These are phyloP conservation scores for Dactylellina sp. DNA, from an alignment of 2,329 filamentous ascomycete species.

Conservation along the genomic window DNA sequence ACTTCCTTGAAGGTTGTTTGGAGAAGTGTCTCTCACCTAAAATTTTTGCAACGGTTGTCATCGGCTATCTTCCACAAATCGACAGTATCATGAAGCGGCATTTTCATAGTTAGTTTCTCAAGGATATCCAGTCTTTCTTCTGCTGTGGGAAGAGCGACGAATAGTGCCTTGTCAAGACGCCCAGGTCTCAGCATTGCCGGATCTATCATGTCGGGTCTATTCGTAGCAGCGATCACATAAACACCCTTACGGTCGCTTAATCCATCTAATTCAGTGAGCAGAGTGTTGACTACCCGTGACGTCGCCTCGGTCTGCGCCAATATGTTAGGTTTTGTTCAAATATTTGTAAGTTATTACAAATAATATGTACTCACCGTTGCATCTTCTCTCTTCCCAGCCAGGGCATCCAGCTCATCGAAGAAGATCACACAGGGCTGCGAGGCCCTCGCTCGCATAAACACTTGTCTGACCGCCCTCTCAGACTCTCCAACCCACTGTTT, in stretches of 20 bases:
- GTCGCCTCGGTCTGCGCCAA: slow-evolving; percentile 79
- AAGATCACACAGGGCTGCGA: slow-evolving; percentile 94
- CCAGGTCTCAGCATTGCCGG: slow-evolving; percentile 93
- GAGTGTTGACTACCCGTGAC: slow-evolving; percentile 89
- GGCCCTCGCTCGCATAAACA: slow-evolving; percentile 87
- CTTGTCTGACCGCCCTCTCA: slow-evolving; percentile 89
- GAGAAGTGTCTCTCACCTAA: slow-evolving; percentile 67
- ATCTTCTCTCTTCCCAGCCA: slow-evolving; percentile 85
- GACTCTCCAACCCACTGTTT: slow-evolving; percentile 86
- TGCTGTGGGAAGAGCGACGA: slow-evolving; percentile 84
- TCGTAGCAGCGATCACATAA: slow-evolving; percentile 94
- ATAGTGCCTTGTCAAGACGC: slow-evolving; percentile 86
- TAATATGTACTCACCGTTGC: slow-evolving; percentile 58
- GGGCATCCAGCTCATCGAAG: slow-evolving; percentile 95
- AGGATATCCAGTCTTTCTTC: slow-evolving; percentile 88
- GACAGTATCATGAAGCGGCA: slow-evolving; percentile 68
- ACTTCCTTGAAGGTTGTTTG: background rate
- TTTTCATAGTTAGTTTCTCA: slow-evolving; percentile 71
- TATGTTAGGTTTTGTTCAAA: slow-evolving; percentile 12
- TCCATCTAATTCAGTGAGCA: slow-evolving; percentile 94
- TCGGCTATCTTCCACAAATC: slow-evolving; percentile 74
- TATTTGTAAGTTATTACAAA: background rate
- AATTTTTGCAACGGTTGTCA: slow-evolving; percentile 76
- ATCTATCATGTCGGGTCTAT: slow-evolving; percentile 95
- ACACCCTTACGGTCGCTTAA: slow-evolving; percentile 83